phyloP scores from a whole-genome alignment of 345 rosid genomes.

The Brassica nigra region DNA sequence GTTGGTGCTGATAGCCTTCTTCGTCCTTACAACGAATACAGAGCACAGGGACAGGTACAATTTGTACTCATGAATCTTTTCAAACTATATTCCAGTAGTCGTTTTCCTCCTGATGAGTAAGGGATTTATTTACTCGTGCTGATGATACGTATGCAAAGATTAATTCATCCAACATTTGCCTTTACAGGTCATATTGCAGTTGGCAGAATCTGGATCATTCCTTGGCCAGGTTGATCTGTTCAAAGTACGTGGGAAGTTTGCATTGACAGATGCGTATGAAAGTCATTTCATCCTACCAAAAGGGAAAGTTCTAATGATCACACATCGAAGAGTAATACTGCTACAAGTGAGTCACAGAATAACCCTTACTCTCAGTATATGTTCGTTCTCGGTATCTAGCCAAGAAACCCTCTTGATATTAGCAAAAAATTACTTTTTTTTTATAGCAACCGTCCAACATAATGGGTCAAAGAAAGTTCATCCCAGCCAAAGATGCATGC shows the following conservation, averaged over 20 bases:
- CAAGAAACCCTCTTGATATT: conserved; percentile 22
- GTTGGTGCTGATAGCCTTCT: conserved; percentile 90
- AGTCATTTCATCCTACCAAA: conserved; percentile 86
- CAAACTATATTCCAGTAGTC: not conserved
- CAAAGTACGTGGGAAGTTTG: conserved; percentile 98
- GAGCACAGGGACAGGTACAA: conserved; percentile 94
- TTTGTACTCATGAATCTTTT: conserved; percentile 2
- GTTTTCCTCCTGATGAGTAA: not conserved
- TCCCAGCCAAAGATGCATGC: conserved; percentile 91
- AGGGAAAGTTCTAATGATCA: conserved; percentile 70
- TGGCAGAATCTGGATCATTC: conserved; percentile 92
- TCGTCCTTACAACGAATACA: conserved; percentile 80
- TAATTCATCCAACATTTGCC: conserved; percentile 18
- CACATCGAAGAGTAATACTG: conserved; percentile 80
- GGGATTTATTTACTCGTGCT: conserved; percentile 4
- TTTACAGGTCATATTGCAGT: conserved; percentile 85
- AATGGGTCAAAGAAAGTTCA: conserved; percentile 84
- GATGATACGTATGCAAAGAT: not conserved
- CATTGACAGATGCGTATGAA: conserved; percentile 95
- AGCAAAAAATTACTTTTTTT: not conserved
- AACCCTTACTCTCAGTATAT: conserved; percentile 7
- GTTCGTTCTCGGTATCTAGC: not conserved
- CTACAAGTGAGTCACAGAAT: conserved; percentile 65
- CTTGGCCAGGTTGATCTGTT: conserved; percentile 95
- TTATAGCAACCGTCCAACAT: conserved; percentile 87